Base-by-base conservation (phyloP, 2,329 filamentous ascomycete genomes). In the Lasiodiplodia sp. region DNA sequence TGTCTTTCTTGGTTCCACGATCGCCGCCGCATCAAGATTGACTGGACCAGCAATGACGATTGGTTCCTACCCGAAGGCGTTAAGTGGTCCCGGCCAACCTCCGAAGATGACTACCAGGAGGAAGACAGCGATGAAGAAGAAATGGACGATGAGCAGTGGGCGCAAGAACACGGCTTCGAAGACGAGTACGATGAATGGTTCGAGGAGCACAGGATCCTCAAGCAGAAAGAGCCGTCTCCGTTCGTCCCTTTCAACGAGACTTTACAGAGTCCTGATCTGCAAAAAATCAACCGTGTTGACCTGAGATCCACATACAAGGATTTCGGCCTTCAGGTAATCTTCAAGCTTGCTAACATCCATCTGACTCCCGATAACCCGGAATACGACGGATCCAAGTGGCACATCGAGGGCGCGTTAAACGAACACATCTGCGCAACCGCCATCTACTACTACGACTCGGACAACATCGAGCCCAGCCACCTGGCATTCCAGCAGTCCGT, bases 341-440 rank as follows among this genome's bases (percentile, higher is more conserved):
- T 90, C 37, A 90, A 91, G 73, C 80, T 92, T 71, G 83, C 86
- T 1, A 85, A 83, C 47, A 86, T 90, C 62, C 82, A 89, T 51
- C 80, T 90, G 0, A 87, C 84, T 0, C 89, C 89, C 0, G 85
- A 87, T 21, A 84, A 87, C 2, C 86, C 88, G 0, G 73, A 74
- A 0, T 91, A 88, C 70, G 76, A 78, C 0, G 85, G 85, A 16
- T 86, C 86, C 0, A 78, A 78, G 1, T 89, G 86, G 84, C 86
- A 88, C 70, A 73, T 84, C 18, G 80, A 83, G 71, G 80, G 80
- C 7, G 71, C 71, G 37, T 72, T 80, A 77, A 91, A 92, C 71
- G 89, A 92, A 75, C 86, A 86, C 70, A 90, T 92, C 49, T 85
- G 84, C 71, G 88, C 88, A 0, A 88, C 88, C 0, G 86, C 88